Percentiles rank a stretch among this genome's conserved stretches.
Conservation (phyloP, 2,329 filamentous ascomycete species). For the Calonectria leucothoes region DNA sequence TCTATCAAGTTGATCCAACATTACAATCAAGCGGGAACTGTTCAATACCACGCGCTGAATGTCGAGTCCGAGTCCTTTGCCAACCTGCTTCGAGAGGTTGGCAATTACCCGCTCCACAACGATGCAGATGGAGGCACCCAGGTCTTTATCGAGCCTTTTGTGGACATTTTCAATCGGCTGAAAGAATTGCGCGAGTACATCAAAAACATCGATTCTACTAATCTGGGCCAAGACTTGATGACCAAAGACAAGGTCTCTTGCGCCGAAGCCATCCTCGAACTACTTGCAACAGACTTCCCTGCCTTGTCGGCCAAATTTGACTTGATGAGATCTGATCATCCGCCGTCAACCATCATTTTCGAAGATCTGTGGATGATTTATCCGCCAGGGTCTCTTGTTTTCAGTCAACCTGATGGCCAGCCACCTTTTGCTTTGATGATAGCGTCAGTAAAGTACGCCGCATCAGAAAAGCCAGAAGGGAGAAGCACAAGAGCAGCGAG, state of each 20-base stretch:
- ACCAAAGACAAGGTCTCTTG: not conserved
- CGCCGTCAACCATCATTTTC: not conserved
- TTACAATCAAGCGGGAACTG: not conserved
- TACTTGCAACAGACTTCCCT: not conserved
- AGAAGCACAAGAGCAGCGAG: not conserved
- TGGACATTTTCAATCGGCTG: not conserved
- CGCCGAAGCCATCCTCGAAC: not conserved
- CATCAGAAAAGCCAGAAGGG: not conserved
- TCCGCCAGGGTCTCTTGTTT: not conserved
- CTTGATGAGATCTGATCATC: not conserved
- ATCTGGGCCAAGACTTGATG: not conserved
- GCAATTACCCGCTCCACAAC: not conserved
- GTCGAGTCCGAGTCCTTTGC: not conserved
- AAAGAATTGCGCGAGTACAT: not conserved
- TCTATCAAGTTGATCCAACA: not conserved
- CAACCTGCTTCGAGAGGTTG: not conserved
- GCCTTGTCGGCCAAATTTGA: not conserved
- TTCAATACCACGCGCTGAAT: not conserved
- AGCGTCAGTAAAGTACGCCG: not conserved
- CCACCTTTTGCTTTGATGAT: not conserved
- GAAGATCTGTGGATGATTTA: not conserved
- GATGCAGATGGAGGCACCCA: not conserved
- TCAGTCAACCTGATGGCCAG: not conserved
- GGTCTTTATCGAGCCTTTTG: not conserved
- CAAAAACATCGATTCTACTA: not conserved